Base-by-base conservation (phyloP, 352 stramenopile species). In the Phytopythium aichiense region DNA sequence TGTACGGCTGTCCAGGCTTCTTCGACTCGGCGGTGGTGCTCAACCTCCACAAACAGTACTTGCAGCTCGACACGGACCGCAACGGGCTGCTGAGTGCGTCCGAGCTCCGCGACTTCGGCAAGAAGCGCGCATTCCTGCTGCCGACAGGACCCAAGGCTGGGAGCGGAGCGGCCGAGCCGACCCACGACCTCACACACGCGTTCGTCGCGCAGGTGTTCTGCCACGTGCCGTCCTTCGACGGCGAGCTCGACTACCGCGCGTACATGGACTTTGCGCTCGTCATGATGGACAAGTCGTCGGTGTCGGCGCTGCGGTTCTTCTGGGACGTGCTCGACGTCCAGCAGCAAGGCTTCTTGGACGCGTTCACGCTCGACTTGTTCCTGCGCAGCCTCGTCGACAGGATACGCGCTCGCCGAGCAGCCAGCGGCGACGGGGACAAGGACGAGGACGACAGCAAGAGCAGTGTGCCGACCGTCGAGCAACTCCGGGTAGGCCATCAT, bases 321-420 rank as follows among this genome's bases (percentile, higher is more conserved):
- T 91, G 79, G 76, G 70, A 57, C 23, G 69, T 88, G n/a, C 71
- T 91, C 11, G 79, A 91, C 56, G 73, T 87, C 49, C 79, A 88
- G 8, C 87, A 88, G 30, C 81, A 88, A 37, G 76, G 77, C 2
- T 88, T 74, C 60, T 57, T 91, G 23, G 78, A 89, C 48, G 67
- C 68, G 7, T 86, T 86, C 65, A 81, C 76, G 13, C 53, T 91
- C 51, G 78, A 89, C 43, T 83, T 71, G 33, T 91, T 89, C 51
- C 54, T 89, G 22, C 64, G 74, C n/a, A 82, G 84, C 38, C 55
- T 89, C 13, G 64, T 80, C 6, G 57, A 68, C n/a, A 88, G 88
- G 56, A 78, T 84, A 33, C 43, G 55, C 12, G 56, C 28, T 0
- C 68, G 79, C 33, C 20, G 7, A 56, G 8, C 28, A 12, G 45